Evolutionary conservation across 805 yeast species (phyloP), one percentile per base, ranked within the genome.

Genomic region (Teunomyces tritomae): DNA sequence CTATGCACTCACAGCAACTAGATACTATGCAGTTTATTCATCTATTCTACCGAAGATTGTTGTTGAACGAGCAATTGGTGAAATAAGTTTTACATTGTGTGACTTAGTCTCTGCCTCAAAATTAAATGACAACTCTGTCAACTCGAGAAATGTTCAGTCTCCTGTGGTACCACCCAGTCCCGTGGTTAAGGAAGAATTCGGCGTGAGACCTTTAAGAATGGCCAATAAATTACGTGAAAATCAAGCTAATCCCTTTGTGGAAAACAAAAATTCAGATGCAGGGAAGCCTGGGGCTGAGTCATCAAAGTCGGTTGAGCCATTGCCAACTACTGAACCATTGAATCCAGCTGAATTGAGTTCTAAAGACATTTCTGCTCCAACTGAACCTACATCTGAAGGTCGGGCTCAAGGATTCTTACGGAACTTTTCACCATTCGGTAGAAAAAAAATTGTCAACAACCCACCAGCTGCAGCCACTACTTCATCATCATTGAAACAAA

Each of bases 61-160:
- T 2, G 76, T 90, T 14, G 85, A 89, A 64, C 79, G 89, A 17
- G 84, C 97, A 0, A 68, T 88, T 8, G 78, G 87, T 39, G 96
- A 90, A 58, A 69, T 90, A 30, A 76, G 84, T 6, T 84, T 83
- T 59, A 68, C 84, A 2, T 68, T 85, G 20, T 84, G 87, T 58
- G 87, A 84, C 53, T 73, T 84, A 46, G 58, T 85, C 14, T 70
- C 83, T 2, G 74, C 73, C 2, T 77, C 78, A 26, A 87, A 79
- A 54, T 63, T 81, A 43, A 67, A 60, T 33, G 51, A 32, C 13
- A 27, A 37, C 39, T 51, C 57, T 5, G 24, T 43, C 7, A 44
- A 40, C 29, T 28, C 48, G 4, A 52, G 54, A 43, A 14, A 9
- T 7, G 49, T 51, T n/a, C 37, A 43, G 6, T 4, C 39, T 13